Conservation (phyloP, 2,329 filamentous ascomycete species). For the Clarireedia homoeocarpa region DNA sequence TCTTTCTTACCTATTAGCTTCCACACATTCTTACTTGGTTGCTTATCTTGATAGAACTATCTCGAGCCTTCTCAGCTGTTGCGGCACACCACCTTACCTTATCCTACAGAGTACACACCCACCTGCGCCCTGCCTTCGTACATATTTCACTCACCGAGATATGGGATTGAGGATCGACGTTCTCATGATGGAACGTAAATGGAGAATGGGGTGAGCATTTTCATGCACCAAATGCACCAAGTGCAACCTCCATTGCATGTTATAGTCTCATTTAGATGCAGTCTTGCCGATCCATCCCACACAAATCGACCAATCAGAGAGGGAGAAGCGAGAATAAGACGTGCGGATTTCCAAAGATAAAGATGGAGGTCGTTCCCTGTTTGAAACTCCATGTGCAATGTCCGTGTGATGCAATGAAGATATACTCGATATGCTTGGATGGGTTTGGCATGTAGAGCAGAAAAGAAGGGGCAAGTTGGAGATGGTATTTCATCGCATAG, state of each 20-base stretch:
- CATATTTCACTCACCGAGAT: too few relatives aligned
- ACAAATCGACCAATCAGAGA: neutral
- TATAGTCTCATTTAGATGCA: slow-evolving; percentile 7
- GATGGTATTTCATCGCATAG: too few relatives aligned
- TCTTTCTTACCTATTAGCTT: neutral
- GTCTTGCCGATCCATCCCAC: slow-evolving; percentile 3
- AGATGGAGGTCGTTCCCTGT: neutral
- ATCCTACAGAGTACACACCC: too few relatives aligned
- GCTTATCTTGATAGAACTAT: too few relatives aligned
- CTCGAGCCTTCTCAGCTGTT: too few relatives aligned
- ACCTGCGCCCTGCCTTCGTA: too few relatives aligned
- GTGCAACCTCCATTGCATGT: slow-evolving; percentile 2
- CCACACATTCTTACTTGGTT: neutral
- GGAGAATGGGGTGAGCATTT: neutral
- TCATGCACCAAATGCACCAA: neutral
- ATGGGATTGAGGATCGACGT: too few relatives aligned
- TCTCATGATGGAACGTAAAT: too few relatives aligned
- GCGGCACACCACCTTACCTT: too few relatives aligned
- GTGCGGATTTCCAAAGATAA: neutral
- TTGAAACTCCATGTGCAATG: neutral
- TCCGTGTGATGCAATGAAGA: slow-evolving; percentile 5
- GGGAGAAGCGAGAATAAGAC: neutral
- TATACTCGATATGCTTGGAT: neutral
- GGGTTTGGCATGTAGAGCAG: neutral
- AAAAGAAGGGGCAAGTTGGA: too few relatives aligned